Evolutionary conservation across 2,329 filamentous ascomycete species (phyloP), one percentile per base, ranked within the genome.

Genomic region (Fusarium sp.): DNA sequence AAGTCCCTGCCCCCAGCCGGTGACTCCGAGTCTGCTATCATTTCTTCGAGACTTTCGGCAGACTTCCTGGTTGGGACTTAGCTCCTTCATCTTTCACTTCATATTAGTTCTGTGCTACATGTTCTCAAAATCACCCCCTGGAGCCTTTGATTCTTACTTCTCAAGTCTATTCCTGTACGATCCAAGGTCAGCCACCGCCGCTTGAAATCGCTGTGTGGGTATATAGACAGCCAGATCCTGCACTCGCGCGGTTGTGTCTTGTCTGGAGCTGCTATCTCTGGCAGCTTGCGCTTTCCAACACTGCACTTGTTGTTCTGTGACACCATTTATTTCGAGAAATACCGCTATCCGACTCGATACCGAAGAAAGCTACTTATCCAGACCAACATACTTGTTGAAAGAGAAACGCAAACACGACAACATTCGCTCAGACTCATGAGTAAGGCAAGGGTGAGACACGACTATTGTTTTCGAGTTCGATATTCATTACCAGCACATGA

Each of bases 151-250:
- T 62, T 56, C 62, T 50, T 63, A 49, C 50, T 56, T 62, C 62
- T 71, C 58, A 69, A 69, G 58, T 66, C 57, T 54, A 62, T 65
- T 67, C 59, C 68, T 73, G 73, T 75, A 63, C 68, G 73, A 75
- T 75, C 63, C 47, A 46, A 68, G 38, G 65, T 64, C 73, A 73
- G 73, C 69, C 70, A 74, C 71, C 68, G 51, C 65, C 59, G 58
- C 70, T 58, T 62, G 56, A 60, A 66, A 69, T 70, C 71, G 65
- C 68, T 69, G 67, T 65, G 69, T 73, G 67, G 68, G 67, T 79
- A 80, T 81, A 78, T 79, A 81, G 76, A 77, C 74, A 76, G 72
- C 71, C 72, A 70, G 72, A 74, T 77, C 74, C 75, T 76, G 74
- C 72, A 76, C 69, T 60, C 61, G 64, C 68, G 71, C 70, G 71